Conservation (phyloP, 257 asterid species). For the Echium plantagineum region DNA sequence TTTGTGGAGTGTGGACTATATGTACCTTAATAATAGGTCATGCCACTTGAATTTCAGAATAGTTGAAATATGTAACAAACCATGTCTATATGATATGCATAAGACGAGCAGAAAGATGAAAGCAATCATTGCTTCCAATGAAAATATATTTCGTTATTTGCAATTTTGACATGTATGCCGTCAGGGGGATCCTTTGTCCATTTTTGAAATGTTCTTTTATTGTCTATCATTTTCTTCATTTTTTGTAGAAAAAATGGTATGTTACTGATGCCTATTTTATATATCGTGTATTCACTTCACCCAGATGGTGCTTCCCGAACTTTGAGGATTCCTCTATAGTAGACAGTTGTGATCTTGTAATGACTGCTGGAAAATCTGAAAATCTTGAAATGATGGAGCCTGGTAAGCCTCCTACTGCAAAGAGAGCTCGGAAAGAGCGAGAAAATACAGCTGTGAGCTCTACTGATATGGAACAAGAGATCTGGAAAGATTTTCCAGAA, state of each 20-base stretch:
- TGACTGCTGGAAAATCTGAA: slow-evolving; percentile 73
- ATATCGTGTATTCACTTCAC: slow-evolving; percentile 8
- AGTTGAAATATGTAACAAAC: neutral
- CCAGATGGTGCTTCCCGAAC: slow-evolving; percentile 59
- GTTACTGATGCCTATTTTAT: slow-evolving; percentile 5
- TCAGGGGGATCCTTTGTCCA: too few species aligned
- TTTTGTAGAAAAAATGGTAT: neutral
- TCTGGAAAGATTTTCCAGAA: slow-evolving; percentile 94
- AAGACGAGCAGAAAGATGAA: neutral
- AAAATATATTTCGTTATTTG: too few species aligned
- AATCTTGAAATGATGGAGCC: slow-evolving; percentile 80
- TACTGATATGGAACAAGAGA: slow-evolving; percentile 48
- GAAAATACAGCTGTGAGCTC: slow-evolving; percentile 36
- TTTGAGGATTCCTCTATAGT: slow-evolving; percentile 39
- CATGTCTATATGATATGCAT: neutral
- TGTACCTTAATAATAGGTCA: neutral
- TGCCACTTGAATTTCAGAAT: neutral
- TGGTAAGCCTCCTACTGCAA: slow-evolving; percentile 67
- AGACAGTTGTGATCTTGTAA: slow-evolving; percentile 39
- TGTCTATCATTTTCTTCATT: neutral
- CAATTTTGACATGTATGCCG: too few species aligned
- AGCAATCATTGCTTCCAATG: neutral
- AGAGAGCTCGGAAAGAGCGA: slow-evolving; percentile 59
- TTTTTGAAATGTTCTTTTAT: neutral
- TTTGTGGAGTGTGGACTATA: neutral